Conservation (phyloP, 2,329 filamentous ascomycete genomes). For the Curvularia verruculosa region DNA sequence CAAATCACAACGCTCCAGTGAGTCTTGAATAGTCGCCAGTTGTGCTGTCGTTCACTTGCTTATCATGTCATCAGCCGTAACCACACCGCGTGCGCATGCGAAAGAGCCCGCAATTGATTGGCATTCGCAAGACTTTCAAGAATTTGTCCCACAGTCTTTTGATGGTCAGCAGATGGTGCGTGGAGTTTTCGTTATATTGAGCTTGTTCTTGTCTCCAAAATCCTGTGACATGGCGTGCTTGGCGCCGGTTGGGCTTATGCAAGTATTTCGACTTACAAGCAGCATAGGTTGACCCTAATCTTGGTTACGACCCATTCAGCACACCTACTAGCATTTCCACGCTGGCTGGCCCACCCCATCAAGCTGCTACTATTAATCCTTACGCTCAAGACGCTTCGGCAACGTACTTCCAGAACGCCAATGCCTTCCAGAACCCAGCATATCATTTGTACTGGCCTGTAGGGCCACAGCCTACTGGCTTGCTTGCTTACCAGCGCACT, state of each 20-base stretch:
- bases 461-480: slow-evolving; percentile 79
- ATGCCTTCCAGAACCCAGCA: slow-evolving; percentile 60
- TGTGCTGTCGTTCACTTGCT: slow-evolving; percentile 17
- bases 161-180: slow-evolving; percentile 57
- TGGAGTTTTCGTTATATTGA: slow-evolving; percentile 16
- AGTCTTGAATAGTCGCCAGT: slow-evolving; percentile 22
- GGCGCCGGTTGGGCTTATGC: neutral
- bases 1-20: slow-evolving; percentile 58
- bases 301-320: slow-evolving; percentile 55
- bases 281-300: slow-evolving; percentile 42
- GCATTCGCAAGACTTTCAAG: slow-evolving; percentile 56
- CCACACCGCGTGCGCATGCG: slow-evolving; percentile 52
- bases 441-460: slow-evolving; percentile 93
- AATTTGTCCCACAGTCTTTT: slow-evolving; percentile 63
- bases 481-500: slow-evolving; percentile 82
- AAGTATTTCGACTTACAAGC: slow-evolving; percentile 9
- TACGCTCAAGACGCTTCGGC: slow-evolving; percentile 75
- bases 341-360: slow-evolving; percentile 45
- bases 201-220: neutral
- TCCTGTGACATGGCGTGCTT: neutral
- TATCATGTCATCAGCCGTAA: slow-evolving; percentile 45
- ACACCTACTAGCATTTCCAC: slow-evolving; percentile 43
- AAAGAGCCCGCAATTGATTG: slow-evolving; percentile 57
- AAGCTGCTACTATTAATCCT: slow-evolving; percentile 60
- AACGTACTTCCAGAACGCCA: slow-evolving; percentile 68